Percentiles rank a stretch among this genome's conserved stretches.
phyloP scores from a whole-genome alignment of 176 grass and related monocot genomes.

The Thalia dealbata region DNA sequence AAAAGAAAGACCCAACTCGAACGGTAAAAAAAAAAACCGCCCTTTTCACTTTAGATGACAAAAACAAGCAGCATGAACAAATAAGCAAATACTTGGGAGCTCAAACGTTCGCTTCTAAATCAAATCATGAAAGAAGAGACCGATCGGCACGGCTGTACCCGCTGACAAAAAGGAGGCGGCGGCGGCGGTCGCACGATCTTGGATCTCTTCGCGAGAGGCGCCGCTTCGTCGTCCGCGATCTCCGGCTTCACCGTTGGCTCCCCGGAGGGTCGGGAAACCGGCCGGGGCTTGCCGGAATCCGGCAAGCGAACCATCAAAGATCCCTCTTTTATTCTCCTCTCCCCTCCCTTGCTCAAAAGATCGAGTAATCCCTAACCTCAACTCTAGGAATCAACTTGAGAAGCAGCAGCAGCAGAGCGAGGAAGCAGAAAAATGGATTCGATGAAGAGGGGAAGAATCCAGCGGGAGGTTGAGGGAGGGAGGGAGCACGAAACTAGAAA shows the following conservation, averaged over 20 bases:
- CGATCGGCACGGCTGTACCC: too few species aligned
- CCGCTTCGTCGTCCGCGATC: conserved; percentile 22
- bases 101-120: not conserved
- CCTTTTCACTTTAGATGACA: not conserved
- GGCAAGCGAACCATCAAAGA: conserved; percentile 43
- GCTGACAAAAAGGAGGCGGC: too few species aligned
- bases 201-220: conserved; percentile 26
- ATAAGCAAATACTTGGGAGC: conserved; percentile 10
- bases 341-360: not conserved
- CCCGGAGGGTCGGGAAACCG: conserved; percentile 8
- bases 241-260: conserved; percentile 20
- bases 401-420: not conserved
- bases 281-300: conserved; percentile 37
- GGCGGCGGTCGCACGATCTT: not conserved
- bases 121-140: too few species aligned
- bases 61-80: not conserved
- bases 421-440: not conserved
- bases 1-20: not conserved
- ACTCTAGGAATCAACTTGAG: not conserved
- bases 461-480: not conserved
- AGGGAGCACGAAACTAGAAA: not conserved
- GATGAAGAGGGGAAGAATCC: not conserved
- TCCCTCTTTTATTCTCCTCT: not conserved
- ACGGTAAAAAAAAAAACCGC: not conserved
- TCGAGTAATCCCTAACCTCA: not conserved